Evolutionary conservation across 164 flowering plant genomes (phyloP).

Genomic region (Nymphaea thermarum): DNA sequence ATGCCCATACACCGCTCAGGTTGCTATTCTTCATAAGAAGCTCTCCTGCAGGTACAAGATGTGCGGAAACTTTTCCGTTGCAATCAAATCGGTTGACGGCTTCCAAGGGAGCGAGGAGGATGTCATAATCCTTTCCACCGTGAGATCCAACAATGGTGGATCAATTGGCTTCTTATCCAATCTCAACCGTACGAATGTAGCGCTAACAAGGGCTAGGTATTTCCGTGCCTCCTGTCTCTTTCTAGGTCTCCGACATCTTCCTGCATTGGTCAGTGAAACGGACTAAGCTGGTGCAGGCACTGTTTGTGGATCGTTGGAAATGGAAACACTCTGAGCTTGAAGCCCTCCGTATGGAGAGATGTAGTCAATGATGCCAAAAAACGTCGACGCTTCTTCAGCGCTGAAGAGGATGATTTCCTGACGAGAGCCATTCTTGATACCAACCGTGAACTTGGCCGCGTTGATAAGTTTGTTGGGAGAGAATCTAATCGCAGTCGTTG

Average conservation of each 20-base stretch:
- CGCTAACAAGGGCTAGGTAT: conserved; percentile 65
- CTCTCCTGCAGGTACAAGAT: conserved; percentile 23
- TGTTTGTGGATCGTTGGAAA: conserved; percentile 35
- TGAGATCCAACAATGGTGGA: conserved; percentile 38
- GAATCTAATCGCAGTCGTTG: neutral
- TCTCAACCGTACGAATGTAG: conserved; percentile 45
- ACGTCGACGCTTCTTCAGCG: conserved; percentile 20
- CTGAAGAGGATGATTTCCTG: conserved; percentile 15
- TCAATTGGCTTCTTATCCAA: conserved; percentile 36
- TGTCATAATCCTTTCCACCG: conserved; percentile 43
- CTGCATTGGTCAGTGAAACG: neutral
- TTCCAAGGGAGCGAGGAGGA: conserved; percentile 64
- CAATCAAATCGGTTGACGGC: conserved; percentile 43
- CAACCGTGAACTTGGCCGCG: conserved; percentile 4
- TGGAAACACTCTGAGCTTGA: conserved; percentile 13
- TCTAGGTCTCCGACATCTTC: neutral
- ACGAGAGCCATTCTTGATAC: conserved; percentile 5
- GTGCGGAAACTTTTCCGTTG: conserved; percentile 20
- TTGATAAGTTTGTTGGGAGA: conserved; percentile 6
- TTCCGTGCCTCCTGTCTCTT: neutral
- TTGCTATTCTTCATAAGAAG: conserved; percentile 27
- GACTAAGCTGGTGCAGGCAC: conserved; percentile 10
- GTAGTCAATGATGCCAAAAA: conserved; percentile 22
- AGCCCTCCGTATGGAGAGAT: conserved; percentile 24
- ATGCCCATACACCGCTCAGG: conserved; percentile 61